Evolutionary conservation across 2,329 filamentous ascomycete species (phyloP).

Genomic region (Ilyonectria destructans): DNA sequence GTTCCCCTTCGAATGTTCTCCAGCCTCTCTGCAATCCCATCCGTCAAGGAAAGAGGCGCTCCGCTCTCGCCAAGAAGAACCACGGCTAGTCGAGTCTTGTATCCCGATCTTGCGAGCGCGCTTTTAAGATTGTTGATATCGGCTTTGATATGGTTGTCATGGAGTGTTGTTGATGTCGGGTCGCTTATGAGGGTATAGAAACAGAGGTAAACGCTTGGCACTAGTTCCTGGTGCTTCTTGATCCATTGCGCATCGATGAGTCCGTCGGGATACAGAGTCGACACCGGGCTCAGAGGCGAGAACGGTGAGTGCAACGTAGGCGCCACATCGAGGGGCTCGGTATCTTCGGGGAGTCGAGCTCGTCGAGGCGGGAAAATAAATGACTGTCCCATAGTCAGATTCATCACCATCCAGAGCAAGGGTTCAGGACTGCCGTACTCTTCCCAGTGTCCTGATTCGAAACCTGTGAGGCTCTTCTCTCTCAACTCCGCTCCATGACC

Average conservation of each 20-base stretch:
- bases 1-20: constrained; percentile 85
- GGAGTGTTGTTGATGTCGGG: constrained; percentile 80
- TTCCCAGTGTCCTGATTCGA: constrained; percentile 81
- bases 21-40: constrained; percentile 79
- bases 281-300: constrained; percentile 89
- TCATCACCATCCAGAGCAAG: constrained; percentile 35
- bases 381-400: constrained; percentile 60
- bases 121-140: constrained; percentile 87
- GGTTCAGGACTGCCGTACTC: constrained; percentile 72
- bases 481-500: constrained; percentile 78
- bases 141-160: constrained; percentile 89
- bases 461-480: constrained; percentile 72
- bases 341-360: constrained; percentile 67
- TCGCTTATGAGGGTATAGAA: constrained; percentile 87
- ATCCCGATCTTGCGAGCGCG: constrained; percentile 78
- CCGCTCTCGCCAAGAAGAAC: constrained; percentile 63
- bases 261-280: constrained; percentile 90
- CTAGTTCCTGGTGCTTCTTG: constrained; percentile 87
- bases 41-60: constrained; percentile 67
- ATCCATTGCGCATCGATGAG: constrained; percentile 88
- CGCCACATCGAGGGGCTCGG: constrained; percentile 64
- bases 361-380: constrained; percentile 72
- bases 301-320: constrained; percentile 89
- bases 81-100: constrained; percentile 84
- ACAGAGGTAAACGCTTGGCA: constrained; percentile 85